Evolutionary conservation across 352 stramenopile genomes (phyloP).

Genomic region (Blastocystis sp.): DNA sequence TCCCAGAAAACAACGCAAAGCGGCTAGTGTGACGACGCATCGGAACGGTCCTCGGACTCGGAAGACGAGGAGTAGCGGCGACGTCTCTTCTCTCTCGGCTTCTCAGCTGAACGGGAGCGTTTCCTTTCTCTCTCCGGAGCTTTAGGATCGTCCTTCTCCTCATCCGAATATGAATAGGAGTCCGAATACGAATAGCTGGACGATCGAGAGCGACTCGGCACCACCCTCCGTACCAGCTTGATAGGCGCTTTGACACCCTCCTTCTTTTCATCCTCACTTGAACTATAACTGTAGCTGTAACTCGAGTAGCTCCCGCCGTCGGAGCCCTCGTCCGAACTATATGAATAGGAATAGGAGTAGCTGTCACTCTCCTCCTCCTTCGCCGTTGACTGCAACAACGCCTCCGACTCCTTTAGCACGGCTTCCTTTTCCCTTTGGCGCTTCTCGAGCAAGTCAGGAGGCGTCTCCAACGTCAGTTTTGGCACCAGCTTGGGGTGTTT

Average conservation of each 20-base stretch:
- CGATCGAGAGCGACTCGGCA: not conserved
- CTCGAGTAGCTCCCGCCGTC: not conserved
- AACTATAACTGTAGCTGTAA: slow-evolving; percentile 57
- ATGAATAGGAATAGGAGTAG: slow-evolving; percentile 40
- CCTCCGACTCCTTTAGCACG: not conserved
- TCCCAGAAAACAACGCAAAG: no score
- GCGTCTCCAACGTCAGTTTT: slow-evolving; percentile 8
- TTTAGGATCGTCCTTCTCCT: not conserved
- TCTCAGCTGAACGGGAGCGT: not conserved
- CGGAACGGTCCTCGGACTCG: not conserved
- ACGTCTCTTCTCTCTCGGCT: not conserved
- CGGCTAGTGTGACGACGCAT: no score
- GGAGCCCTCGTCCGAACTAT: not conserved
- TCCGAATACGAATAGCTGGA: slow-evolving; percentile 29
- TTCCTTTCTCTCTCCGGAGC: slow-evolving; percentile 25
- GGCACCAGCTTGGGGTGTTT: slow-evolving; percentile 40
- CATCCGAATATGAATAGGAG: slow-evolving; percentile 27
- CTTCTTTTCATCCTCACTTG: not conserved
- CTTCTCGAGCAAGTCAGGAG: slow-evolving; percentile 42
- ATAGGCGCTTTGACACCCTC: not conserved
- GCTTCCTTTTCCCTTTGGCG: not conserved
- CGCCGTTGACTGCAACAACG: not conserved
- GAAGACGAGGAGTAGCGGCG: slow-evolving; percentile 28
- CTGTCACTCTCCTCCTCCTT: slow-evolving; percentile 11
- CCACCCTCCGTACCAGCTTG: not conserved